These are phyloP conservation scores for Tieghemostelium lacteum DNA, from an alignment of 78 protist species.

Conservation along the genomic window DNA sequence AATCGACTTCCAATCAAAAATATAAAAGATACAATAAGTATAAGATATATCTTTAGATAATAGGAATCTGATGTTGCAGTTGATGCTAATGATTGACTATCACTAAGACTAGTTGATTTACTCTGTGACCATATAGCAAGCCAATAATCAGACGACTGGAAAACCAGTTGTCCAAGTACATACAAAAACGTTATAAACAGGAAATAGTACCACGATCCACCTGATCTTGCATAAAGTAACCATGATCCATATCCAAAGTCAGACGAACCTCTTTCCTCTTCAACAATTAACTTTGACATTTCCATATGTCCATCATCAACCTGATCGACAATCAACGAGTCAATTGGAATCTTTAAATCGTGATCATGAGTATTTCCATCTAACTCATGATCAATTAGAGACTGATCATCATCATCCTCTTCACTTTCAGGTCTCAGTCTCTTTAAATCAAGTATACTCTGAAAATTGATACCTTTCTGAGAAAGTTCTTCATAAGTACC, in stretches of 20 bases:
- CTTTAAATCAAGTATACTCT: slow-evolving; percentile 56
- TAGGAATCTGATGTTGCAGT: neutral
- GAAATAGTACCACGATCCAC: slow-evolving; percentile 1
- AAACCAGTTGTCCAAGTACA: slow-evolving; percentile 17
- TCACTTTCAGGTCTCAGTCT: neutral
- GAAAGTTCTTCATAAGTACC: slow-evolving; percentile 83
- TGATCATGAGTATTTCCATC: neutral
- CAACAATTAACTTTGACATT: slow-evolving; percentile 22
- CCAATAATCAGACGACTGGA: slow-evolving; percentile 54
- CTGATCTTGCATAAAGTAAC: slow-evolving; percentile 7
- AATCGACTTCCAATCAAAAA: neutral
- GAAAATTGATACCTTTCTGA: slow-evolving; percentile 66
- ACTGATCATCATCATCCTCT: neutral
- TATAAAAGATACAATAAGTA: neutral
- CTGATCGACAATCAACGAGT: neutral
- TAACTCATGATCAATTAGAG: neutral
- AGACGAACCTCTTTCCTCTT: slow-evolving; percentile 48
- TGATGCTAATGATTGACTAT: too few species aligned
- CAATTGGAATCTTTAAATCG: neutral
- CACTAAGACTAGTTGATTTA: neutral
- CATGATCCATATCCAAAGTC: slow-evolving; percentile 9
- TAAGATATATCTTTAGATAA: slow-evolving; percentile 4
- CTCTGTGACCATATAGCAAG: slow-evolving; percentile 16
- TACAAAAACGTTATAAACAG: neutral
- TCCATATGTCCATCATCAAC: neutral